Evolutionary conservation across 176 grass and related monocot species (phyloP).

Genomic region (Stipa capillata): DNA sequence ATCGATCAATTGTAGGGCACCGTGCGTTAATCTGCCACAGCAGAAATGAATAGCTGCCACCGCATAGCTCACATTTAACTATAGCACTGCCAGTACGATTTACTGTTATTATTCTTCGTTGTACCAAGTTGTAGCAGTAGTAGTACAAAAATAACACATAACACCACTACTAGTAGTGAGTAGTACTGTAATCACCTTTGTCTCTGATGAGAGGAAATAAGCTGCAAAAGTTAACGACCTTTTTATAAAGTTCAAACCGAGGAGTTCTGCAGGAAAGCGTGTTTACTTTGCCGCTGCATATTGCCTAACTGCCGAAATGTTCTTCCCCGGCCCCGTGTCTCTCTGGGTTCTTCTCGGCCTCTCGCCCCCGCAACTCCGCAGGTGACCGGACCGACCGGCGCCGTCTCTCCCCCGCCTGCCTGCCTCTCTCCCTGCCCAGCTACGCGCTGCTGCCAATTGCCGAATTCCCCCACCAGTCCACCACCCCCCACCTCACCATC

Average conservation of each 20-base stretch:
- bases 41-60: not conserved
- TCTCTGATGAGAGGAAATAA: too few species aligned
- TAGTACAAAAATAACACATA: too few species aligned
- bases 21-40: not conserved
- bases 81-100: not conserved
- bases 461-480: too few species aligned
- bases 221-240: not conserved
- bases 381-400: not conserved
- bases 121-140: not conserved
- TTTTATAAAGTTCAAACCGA: not conserved
- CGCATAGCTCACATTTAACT: not conserved
- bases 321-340: not conserved
- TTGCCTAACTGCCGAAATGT: conserved; percentile 14
- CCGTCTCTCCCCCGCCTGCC: not conserved
- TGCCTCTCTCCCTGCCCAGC: too few species aligned
- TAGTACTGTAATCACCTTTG: too few species aligned
- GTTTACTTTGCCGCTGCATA: too few species aligned
- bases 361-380: too few species aligned
- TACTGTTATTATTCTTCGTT: not conserved
- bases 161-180: too few species aligned
- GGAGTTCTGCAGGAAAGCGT: not conserved
- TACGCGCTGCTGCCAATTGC: conserved; percentile 3
- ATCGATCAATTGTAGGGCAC: too few species aligned
- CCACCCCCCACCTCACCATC: conserved; percentile 1
- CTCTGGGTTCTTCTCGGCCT: not conserved